These are phyloP conservation scores for Rhipidocladum racemiflorum DNA, from an alignment of 176 grass and related monocot species.

Conservation along the genomic window DNA sequence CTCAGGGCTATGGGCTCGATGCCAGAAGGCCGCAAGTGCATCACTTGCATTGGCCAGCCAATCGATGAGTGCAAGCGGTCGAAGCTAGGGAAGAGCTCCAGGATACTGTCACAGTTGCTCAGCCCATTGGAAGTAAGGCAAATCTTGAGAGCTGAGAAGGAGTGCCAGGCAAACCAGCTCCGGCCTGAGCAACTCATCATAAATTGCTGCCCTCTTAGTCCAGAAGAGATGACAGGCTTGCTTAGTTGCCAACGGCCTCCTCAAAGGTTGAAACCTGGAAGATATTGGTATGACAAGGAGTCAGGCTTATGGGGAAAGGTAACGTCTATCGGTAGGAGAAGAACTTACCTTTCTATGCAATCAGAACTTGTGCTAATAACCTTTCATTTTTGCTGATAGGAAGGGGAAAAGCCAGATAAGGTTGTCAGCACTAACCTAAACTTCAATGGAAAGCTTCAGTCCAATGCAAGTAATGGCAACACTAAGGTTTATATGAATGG, in stretches of 20 bases:
- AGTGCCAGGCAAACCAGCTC: conserved; percentile 92
- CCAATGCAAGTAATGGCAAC: conserved; percentile 78
- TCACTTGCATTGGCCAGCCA: conserved; percentile 70
- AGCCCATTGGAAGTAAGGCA: conserved; percentile 87
- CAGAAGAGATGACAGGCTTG: conserved; percentile 73
- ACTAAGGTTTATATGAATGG: conserved; percentile 90
- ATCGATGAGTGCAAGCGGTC: conserved; percentile 75
- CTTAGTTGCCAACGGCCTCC: conserved; percentile 77
- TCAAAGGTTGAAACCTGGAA: conserved; percentile 84
- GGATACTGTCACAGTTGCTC: conserved; percentile 57
- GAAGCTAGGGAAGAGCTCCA: conserved; percentile 80
- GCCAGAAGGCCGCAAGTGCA: conserved; percentile 89
- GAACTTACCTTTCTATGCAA: not conserved
- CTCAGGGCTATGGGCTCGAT: conserved; percentile 94
- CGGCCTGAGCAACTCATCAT: conserved; percentile 73
- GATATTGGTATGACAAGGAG: conserved; percentile 99
- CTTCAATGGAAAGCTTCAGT: conserved; percentile 80
- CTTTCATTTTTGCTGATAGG: conserved; percentile 38
- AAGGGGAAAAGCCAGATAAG: conserved; percentile 75
- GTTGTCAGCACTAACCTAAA: conserved; percentile 73
- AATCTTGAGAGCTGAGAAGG: conserved; percentile 87
- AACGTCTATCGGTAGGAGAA: not conserved
- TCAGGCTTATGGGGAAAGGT: conserved; percentile 94
- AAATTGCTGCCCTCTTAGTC: conserved; percentile 57
- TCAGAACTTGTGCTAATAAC: not conserved